Evolutionary conservation across 2,329 filamentous ascomycete genomes (phyloP).

Genomic region (Aurifilum marmelostoma): DNA sequence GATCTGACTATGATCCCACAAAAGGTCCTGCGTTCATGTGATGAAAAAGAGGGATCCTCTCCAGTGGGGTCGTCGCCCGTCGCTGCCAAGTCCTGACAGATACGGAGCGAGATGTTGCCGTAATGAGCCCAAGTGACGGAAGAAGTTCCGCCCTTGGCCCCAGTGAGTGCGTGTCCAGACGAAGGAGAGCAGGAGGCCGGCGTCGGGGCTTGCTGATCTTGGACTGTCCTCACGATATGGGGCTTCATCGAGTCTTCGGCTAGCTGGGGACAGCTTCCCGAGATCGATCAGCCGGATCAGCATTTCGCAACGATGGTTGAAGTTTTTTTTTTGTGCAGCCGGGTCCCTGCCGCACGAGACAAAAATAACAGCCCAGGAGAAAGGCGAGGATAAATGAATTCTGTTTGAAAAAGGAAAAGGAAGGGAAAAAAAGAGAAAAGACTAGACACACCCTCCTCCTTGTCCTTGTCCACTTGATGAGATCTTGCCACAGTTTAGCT

Average conservation of each 20-base stretch:
- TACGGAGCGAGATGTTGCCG: not conserved
- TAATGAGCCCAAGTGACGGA: not conserved
- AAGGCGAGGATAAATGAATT: too few relatives aligned
- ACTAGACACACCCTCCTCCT: constrained; percentile 6
- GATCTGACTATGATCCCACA: not conserved
- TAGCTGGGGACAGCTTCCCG: constrained; percentile 15
- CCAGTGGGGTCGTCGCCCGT: not conserved
- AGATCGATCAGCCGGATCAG: constrained; percentile 25
- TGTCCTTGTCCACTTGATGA: not conserved
- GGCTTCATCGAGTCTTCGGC: constrained; percentile 20
- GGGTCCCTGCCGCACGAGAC: not conserved
- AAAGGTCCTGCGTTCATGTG: not conserved
- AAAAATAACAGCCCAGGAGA: constrained; percentile 12
- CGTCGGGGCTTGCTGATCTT: constrained; percentile 15
- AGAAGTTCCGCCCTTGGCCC: not conserved
- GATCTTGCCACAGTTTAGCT: not conserved
- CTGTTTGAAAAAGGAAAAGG: too few relatives aligned
- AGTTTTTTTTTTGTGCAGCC: not conserved
- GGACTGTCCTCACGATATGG: not conserved
- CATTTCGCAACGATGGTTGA: not conserved
- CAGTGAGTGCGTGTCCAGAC: not conserved
- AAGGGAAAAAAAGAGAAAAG: not conserved
- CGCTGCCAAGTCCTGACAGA: not conserved
- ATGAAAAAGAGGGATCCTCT: not conserved
- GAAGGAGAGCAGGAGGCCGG: not conserved